Conservation (phyloP, 306 rosid species). For the Quercus aquifolioides region DNA sequence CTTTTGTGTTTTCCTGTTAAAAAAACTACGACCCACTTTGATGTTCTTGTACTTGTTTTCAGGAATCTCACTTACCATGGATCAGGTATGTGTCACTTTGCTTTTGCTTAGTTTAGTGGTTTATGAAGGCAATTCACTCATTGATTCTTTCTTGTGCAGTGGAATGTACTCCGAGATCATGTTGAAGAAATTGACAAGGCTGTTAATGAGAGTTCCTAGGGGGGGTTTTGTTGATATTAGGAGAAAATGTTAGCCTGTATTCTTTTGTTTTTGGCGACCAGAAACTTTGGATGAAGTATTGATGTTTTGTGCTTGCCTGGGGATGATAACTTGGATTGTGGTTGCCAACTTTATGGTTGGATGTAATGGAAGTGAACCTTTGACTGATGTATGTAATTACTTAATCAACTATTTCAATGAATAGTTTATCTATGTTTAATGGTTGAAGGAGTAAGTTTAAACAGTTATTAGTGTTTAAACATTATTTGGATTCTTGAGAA, state of each 20-base stretch:
- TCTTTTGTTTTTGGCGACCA: slow-evolving; percentile 3
- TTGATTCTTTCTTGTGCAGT: slow-evolving; percentile 48
- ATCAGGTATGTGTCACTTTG: slow-evolving; percentile 55
- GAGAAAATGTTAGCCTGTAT: slow-evolving; percentile 2
- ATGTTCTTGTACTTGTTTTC: slow-evolving; percentile 36
- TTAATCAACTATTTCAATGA: background rate
- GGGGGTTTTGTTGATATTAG: slow-evolving; percentile 14
- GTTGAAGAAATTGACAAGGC: slow-evolving; percentile 74
- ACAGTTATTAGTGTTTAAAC: too few relatives aligned
- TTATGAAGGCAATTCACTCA: background rate
- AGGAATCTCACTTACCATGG: slow-evolving; percentile 87
- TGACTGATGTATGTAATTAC: slow-evolving; percentile 19
- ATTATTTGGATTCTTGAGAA: too few relatives aligned
- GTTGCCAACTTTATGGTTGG: background rate
- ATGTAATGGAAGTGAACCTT: background rate
- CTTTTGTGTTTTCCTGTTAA: background rate
- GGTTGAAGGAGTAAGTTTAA: background rate
- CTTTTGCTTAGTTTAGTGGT: background rate
- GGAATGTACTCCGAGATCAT: slow-evolving; percentile 70
- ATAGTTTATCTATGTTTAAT: background rate
- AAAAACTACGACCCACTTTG: slow-evolving; percentile 14
- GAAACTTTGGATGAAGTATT: slow-evolving; percentile 6
- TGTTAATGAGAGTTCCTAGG: slow-evolving; percentile 44
- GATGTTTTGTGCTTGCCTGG: slow-evolving; percentile 14
- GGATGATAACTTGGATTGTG: background rate